phyloP scores from a whole-genome alignment of 305 asterid genomes.

The Fraxinus velutina region DNA sequence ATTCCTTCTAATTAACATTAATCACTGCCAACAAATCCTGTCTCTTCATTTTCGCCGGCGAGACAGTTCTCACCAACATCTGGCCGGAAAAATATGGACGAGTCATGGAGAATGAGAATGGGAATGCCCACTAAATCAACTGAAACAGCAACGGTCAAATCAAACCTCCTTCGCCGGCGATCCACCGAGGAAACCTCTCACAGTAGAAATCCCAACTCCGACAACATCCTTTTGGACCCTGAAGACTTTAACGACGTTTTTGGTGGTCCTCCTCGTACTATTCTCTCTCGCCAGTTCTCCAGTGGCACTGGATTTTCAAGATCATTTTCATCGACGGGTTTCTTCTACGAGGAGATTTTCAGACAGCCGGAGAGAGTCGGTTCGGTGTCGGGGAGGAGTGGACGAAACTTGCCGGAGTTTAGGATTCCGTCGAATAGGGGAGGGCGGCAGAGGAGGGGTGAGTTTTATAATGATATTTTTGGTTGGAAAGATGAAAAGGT shows the following conservation, averaged over 20 bases:
- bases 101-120: constrained; percentile 53
- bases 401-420: constrained; percentile 66
- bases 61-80: constrained; percentile 1
- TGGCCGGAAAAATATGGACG: constrained; percentile 49
- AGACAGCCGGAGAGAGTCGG: constrained; percentile 35
- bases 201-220: constrained; percentile 25
- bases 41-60: not conserved
- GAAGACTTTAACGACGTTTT: constrained; percentile 75
- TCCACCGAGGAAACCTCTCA: constrained; percentile 34
- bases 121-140: constrained; percentile 46
- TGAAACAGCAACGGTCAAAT: constrained; percentile 10
- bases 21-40: constrained; percentile 22
- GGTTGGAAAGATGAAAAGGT: constrained; percentile 57
- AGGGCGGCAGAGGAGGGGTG: constrained; percentile 17
- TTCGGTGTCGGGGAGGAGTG: constrained; percentile 26
- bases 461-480: constrained; percentile 58
- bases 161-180: constrained; percentile 40
- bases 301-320: constrained; percentile 26
- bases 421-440: constrained; percentile 46
- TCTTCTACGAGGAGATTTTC: constrained; percentile 58
- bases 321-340: constrained; percentile 29
- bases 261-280: constrained; percentile 77
- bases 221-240: constrained; percentile 26
- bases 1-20: not conserved
- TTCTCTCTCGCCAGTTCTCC: constrained; percentile 57